A percentile compares a stretch with the other conserved stretches of the same genome.
Conservation (phyloP, 805 yeast species). For the Kuraishia cidri region DNA sequence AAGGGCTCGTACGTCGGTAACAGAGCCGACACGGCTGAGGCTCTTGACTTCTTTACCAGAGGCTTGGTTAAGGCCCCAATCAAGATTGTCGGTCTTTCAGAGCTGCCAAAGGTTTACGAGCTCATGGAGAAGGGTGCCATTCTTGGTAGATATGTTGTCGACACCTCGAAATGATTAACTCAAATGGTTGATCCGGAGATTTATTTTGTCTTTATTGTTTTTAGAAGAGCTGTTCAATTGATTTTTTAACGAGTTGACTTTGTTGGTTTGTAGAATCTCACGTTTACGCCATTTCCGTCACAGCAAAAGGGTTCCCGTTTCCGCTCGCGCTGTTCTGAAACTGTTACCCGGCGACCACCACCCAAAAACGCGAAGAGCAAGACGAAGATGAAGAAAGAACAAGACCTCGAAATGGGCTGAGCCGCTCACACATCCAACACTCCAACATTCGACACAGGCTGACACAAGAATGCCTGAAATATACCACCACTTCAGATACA, state of each 20-base stretch:
- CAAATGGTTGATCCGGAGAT: constrained; percentile 5
- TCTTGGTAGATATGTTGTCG: constrained; percentile 58
- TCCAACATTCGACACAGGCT: too few relatives aligned
- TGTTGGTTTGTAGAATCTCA: neutral
- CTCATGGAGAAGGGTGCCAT: constrained; percentile 56
- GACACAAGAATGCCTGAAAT: too few relatives aligned
- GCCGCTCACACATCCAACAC: too few relatives aligned
- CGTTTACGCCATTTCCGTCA: neutral
- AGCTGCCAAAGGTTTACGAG: constrained; percentile 36
- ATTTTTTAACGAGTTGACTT: neutral
- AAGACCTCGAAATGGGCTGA: too few relatives aligned
- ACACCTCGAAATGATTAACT: constrained; percentile 32
- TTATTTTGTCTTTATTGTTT: constrained; percentile 9
- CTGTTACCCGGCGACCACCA: too few relatives aligned
- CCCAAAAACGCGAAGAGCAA: too few relatives aligned
- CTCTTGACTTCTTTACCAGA: constrained; percentile 42
- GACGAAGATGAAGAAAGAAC: too few relatives aligned
- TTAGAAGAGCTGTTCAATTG: constrained; percentile 1
- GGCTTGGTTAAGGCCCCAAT: constrained; percentile 47
- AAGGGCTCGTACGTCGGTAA: constrained; percentile 54
- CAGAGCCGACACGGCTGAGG: constrained; percentile 53
- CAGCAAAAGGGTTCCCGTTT: neutral
- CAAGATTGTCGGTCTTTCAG: constrained; percentile 44
- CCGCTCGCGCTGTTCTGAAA: neutral
- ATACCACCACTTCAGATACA: too few relatives aligned